Percentiles rank a stretch among this genome's conserved stretches.
Evolutionary conservation across 352 stramenopile genomes (phyloP).

Genomic region (Elongisporangium undulatum): DNA sequence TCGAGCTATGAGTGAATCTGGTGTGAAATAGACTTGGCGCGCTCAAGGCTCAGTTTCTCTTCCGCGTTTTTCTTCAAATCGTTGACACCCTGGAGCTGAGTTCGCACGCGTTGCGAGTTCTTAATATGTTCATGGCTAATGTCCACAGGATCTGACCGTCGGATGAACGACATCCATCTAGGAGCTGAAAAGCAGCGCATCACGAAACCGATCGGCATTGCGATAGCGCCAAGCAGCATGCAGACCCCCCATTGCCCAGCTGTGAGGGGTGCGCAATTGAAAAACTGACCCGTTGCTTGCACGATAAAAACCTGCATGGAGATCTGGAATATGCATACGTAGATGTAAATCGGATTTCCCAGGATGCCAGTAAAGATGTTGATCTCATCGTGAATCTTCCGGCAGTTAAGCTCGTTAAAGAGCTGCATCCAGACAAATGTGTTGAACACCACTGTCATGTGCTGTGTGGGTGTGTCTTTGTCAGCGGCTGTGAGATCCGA

Average conservation of each 20-base stretch:
- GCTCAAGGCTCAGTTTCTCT: background rate
- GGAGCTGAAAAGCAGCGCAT: slow-evolving; percentile 40
- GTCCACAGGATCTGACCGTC: background rate
- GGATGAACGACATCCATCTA: slow-evolving; percentile 42
- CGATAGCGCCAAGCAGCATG: slow-evolving; percentile 38
- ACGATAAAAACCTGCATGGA: slow-evolving; percentile 94
- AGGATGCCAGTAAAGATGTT: slow-evolving; percentile 93
- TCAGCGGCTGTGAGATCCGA: slow-evolving; percentile 24
- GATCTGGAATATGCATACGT: slow-evolving; percentile 89
- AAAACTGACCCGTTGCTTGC: slow-evolving; percentile 85
- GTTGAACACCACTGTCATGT: slow-evolving; percentile 98
- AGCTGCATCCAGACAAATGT: slow-evolving; percentile 97
- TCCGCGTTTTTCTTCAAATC: background rate
- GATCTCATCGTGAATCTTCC: slow-evolving; percentile 83
- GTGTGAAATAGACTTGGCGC: background rate
- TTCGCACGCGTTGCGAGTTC: background rate
- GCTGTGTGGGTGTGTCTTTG: slow-evolving; percentile 59
- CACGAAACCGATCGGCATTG: slow-evolving; percentile 44
- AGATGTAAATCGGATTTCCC: slow-evolving; percentile 91
- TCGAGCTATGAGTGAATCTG: background rate
- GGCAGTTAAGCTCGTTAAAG: slow-evolving; percentile 86
- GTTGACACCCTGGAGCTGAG: background rate
- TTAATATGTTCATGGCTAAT: background rate
- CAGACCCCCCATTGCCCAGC: slow-evolving; percentile 44
- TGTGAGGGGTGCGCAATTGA: slow-evolving; percentile 52